Conservation (phyloP, 345 rosid genomes). For the Lepidium aucheri region DNA sequence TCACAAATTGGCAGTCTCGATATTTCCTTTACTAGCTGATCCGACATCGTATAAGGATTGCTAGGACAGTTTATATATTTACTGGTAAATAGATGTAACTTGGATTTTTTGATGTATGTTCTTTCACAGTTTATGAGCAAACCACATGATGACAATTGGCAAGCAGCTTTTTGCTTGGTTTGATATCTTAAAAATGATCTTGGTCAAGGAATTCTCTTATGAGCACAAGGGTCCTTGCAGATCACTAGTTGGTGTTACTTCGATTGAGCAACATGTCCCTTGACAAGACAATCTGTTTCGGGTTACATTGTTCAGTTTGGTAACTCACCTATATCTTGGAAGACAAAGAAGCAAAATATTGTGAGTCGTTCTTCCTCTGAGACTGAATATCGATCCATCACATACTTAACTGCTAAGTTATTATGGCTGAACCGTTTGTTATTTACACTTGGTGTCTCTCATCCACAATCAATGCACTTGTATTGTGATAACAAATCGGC, state of each 20-base stretch:
- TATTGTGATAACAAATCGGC: too few species aligned
- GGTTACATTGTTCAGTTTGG: neutral
- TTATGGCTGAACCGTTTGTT: too few species aligned
- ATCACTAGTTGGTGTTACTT: neutral
- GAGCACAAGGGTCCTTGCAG: fast-evolving
- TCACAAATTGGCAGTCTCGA: too few species aligned
- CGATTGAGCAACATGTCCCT: fast-evolving
- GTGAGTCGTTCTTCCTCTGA: neutral
- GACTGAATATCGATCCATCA: neutral
- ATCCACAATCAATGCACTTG: too few species aligned
- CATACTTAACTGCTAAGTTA: too few species aligned
- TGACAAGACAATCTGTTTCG: fast-evolving
- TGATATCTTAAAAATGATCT: neutral
- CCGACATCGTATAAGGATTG: fast-evolving
- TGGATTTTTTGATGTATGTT: neutral
- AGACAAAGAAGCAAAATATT: fast-evolving
- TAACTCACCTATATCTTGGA: neutral
- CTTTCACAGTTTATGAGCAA: neutral
- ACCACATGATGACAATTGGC: neutral
- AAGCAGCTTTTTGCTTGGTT: fast-evolving
- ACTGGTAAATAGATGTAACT: fast-evolving
- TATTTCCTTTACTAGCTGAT: fast-evolving
- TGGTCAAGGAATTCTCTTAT: neutral
- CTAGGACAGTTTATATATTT: fast-evolving
- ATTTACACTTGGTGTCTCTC: too few species aligned